phyloP scores from a whole-genome alignment of 306 rosid species.

The Castanea mollissima region DNA sequence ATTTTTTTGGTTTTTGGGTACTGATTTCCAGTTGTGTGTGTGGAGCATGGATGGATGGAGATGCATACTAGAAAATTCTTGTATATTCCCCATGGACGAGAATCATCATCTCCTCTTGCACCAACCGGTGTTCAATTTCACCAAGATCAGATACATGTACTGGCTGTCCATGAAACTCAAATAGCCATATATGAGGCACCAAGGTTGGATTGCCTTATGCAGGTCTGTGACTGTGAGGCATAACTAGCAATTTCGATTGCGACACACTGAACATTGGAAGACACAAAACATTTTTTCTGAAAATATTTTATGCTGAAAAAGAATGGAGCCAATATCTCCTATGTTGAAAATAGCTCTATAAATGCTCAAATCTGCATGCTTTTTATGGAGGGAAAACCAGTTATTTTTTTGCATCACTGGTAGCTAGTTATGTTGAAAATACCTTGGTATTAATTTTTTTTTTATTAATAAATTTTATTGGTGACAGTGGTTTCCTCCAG shows the following conservation, averaged over 20 bases:
- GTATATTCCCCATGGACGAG: conserved; percentile 65
- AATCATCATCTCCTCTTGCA: conserved; percentile 57
- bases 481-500: conserved; percentile 60
- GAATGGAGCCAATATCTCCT: background rate
- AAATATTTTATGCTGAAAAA: too few species aligned
- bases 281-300: too few species aligned
- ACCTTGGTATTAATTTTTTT: background rate
- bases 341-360: background rate
- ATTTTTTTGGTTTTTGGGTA: conserved; percentile 17
- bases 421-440: background rate
- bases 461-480: conserved; percentile 4
- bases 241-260: background rate
- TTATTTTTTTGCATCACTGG: background rate
- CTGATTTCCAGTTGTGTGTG: conserved; percentile 68
- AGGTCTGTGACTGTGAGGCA: conserved; percentile 39
- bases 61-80: conserved; percentile 69
- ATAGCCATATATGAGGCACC: conserved; percentile 93
- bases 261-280: too few species aligned
- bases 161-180: conserved; percentile 93
- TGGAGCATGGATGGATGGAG: conserved; percentile 97
- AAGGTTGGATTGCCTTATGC: conserved; percentile 77
- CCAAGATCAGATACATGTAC: conserved; percentile 77
- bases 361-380: background rate
- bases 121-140: conserved; percentile 93
- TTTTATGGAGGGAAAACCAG: background rate